Base-by-base conservation (phyloP, 73 alveolate genomes). In the Tetrahymena malaccensis region DNA sequence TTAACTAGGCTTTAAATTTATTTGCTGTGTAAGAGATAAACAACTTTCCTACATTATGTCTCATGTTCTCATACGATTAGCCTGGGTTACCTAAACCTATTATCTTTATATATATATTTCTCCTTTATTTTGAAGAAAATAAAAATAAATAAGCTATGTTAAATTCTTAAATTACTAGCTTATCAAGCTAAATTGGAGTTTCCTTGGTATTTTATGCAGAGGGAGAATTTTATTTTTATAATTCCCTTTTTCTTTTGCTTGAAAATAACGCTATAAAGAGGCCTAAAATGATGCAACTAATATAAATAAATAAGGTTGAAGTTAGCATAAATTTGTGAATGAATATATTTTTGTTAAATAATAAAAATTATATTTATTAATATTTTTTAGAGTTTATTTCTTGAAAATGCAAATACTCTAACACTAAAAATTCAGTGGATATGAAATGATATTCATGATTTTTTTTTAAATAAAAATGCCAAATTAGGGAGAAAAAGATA, bases 41-140 rank as follows among this genome's bases (percentile, higher is more conserved):
- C 19, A 33, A 85, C 43, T 94, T 43, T 43, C 96, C 96, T 34
- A 56, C 94, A 85, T 94, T 94, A 94, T 94, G 96, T 84, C 96
- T 84, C 22, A 94, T 94, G 40, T 84, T 43, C 31, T 94, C 93
- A 94, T 94, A 94, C 11, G 40, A 70, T 21, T 34, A 43, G 11
- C 96, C 96, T 35, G 96, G 96, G 43, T 94, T 94, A 43, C 96
- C 96, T 43, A 94, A 85, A 34, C 96, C 96, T 43, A 94, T 94
- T 43, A 94, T 94, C 89, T 70, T 3, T 70, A 19, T 27, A 3
- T 70, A 9, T 70, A 19, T n/a, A 27, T 27, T 4, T 31, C 17
- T 70, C 8, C 34, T 8, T 70, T 22, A 57, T 27, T 70, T 27
- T 70, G 21, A 27, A 27, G 22, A n/a, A 22, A 25, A 4, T 0